Evolutionary conservation across 495 filamentous ascomycete species (phyloP), one percentile per base, ranked within the genome.

Genomic region (Penicillium coprophilum): DNA sequence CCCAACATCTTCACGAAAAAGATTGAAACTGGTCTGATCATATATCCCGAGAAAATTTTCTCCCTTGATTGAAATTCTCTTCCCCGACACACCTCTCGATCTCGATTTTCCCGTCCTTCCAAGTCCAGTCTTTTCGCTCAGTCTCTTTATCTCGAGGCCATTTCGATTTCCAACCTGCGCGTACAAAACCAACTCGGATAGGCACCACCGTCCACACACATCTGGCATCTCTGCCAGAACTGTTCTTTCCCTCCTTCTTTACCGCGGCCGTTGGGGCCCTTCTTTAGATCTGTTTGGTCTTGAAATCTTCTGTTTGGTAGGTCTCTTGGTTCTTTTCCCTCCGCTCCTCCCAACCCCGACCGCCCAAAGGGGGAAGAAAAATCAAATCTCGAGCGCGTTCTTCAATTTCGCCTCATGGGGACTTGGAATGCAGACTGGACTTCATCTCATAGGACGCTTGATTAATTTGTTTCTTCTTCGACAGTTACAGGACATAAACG

Each of bases 401-500:
- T 46, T 66, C 65, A 61, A 53, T 53, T 63, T 55, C 31, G 32
- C 58, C 31, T 61, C 52, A 24, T 30, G 27, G 24, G 24, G 19
- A 36, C 61, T 64, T 56, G 50, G 32, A 49, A 56, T 59, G 39
- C 50, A 51, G 53, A 53, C 56, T 58, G 51, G 39, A 52, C 39
- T 50, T 48, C 40, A 50, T 51, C 38, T 55, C 53, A 50, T 24
- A 48, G n/a, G 51, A 58, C 28, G 2, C 43, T 49, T 64, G 53
- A 17, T 56, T 64, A 63, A 71, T 48, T 9, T 38, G 38, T 43
- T 32, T 50, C 50, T n/a, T n/a, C 50, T 53, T 27, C 28, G 11
- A 45, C 17, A 41, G 41, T 64, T 48, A 59, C 58, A 77, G 74
- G 63, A 60, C 53, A 71, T 75, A 74, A 58, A 50, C 64, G 64